Evolutionary conservation across 352 stramenopile genomes (phyloP).

Genomic region (Saprolegnia parasitica): DNA sequence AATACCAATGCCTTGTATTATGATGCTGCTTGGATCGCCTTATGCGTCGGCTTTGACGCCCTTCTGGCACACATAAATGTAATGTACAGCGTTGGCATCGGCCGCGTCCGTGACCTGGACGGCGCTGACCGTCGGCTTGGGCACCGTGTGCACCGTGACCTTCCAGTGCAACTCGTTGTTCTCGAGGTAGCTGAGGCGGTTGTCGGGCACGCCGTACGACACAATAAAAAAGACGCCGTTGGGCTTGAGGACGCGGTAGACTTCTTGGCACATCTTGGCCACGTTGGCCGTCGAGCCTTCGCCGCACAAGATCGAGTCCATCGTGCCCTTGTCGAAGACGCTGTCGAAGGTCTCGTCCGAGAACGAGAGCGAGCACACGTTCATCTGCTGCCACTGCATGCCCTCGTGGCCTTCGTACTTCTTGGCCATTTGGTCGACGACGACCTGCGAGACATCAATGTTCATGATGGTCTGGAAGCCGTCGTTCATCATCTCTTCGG

Average conservation of each 20-base stretch:
- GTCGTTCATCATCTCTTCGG: slow-evolving; percentile 95
- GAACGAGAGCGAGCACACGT: slow-evolving; percentile 91
- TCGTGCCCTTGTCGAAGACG: slow-evolving; percentile 93
- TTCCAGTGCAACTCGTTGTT: slow-evolving; percentile 95
- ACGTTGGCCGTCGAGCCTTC: slow-evolving; percentile 94
- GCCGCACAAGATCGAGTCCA: slow-evolving; percentile 94
- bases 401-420: slow-evolving; percentile 91
- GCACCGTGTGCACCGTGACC: slow-evolving; percentile 92
- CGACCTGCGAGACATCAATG: slow-evolving; percentile 93
- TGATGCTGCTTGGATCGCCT: not conserved
- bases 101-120: slow-evolving; percentile 87
- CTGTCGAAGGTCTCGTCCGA: slow-evolving; percentile 92
- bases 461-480: slow-evolving; percentile 94
- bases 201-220: slow-evolving; percentile 94
- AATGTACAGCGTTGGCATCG: slow-evolving; percentile 93
- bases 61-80: slow-evolving; percentile 96
- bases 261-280: slow-evolving; percentile 93
- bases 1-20: slow-evolving; percentile 3
- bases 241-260: slow-evolving; percentile 92
- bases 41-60: slow-evolving; percentile 45
- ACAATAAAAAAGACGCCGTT: slow-evolving; percentile 94
- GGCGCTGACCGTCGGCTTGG: slow-evolving; percentile 93
- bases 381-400: slow-evolving; percentile 94
- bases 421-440: slow-evolving; percentile 92
- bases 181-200: slow-evolving; percentile 94